phyloP scores from a whole-genome alignment of 2,329 filamentous ascomycete species.

The Mycogone perniciosa region DNA sequence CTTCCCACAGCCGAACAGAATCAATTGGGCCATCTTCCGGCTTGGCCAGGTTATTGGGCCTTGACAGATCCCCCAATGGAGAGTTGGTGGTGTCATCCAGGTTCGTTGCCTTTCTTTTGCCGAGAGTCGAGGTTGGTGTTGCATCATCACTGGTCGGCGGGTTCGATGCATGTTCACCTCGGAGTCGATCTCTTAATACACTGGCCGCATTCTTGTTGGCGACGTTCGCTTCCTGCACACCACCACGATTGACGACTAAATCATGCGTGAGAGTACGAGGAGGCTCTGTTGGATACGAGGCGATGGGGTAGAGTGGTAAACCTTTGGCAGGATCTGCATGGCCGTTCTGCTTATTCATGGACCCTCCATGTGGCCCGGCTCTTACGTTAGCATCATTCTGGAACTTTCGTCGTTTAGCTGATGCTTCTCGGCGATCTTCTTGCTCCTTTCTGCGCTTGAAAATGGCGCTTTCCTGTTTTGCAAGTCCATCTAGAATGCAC shows the following conservation, averaged over 20 bases:
- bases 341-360: slow-evolving; percentile 22
- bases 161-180: slow-evolving; percentile 32
- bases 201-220: slow-evolving; percentile 95
- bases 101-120: slow-evolving; percentile 72
- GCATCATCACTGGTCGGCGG: slow-evolving; percentile 13
- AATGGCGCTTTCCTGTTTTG: slow-evolving; percentile 88
- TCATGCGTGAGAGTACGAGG: slow-evolving; percentile 69
- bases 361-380: slow-evolving; percentile 1
- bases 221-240: slow-evolving; percentile 60
- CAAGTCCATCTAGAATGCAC: slow-evolving; percentile 78
- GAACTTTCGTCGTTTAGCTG: slow-evolving; percentile 69
- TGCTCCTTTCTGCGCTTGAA: slow-evolving; percentile 82
- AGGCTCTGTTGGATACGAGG: slow-evolving; percentile 47
- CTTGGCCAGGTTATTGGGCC: slow-evolving; percentile 38
- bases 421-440: slow-evolving; percentile 76
- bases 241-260: slow-evolving; percentile 72
- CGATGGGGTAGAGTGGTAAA: slow-evolving; percentile 32
- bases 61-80: slow-evolving; percentile 53
- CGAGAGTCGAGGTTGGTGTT: slow-evolving; percentile 42
- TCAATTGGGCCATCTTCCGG: slow-evolving; percentile 64
- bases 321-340: slow-evolving; percentile 30
- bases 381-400: slow-evolving; percentile 47
- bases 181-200: slow-evolving; percentile 73
- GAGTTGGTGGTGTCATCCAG: slow-evolving; percentile 58
- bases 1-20: slow-evolving; percentile 86